phyloP scores from a whole-genome alignment of 148 eudicot genomes.

The Euryodendron excelsum region DNA sequence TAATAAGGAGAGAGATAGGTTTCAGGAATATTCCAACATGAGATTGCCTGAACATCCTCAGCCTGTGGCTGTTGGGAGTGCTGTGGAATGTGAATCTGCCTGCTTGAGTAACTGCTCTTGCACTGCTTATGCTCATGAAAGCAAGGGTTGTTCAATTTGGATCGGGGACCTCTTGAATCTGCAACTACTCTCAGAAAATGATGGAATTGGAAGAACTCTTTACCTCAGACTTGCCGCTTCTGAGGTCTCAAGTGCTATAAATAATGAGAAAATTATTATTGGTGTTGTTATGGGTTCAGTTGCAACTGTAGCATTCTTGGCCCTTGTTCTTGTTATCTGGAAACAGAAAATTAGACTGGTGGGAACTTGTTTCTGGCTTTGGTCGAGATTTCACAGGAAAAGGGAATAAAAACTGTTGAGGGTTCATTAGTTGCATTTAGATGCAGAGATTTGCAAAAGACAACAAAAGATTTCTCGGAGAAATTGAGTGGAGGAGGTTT shows the following conservation, averaged over 20 bases:
- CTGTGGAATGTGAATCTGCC: slow-evolving; percentile 24
- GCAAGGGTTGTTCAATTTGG: slow-evolving; percentile 33
- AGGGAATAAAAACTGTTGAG: no score
- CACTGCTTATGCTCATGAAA: slow-evolving; percentile 34
- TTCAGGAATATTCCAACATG: slow-evolving; percentile 19
- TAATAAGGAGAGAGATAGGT: slow-evolving; percentile 25
- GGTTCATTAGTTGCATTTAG: no score
- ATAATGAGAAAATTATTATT: slow-evolving; percentile 19
- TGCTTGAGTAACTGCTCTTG: slow-evolving; percentile 38
- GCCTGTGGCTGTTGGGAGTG: slow-evolving; percentile 6
- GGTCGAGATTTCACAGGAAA: no score
- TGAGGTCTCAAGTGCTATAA: slow-evolving; percentile 19
- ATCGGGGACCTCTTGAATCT: slow-evolving; percentile 30
- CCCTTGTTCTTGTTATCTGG: slow-evolving; percentile 15
- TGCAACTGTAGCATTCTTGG: slow-evolving; percentile 15
- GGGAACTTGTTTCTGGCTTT: no score
- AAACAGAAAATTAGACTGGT: slow-evolving; percentile 8
- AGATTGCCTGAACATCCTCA: slow-evolving; percentile 24
- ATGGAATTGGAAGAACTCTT: slow-evolving; percentile 28
- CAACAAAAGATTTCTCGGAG: slow-evolving; percentile 46
- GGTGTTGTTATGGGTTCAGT: slow-evolving; percentile 29
- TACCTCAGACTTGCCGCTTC: slow-evolving; percentile 38
- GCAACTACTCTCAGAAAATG: slow-evolving; percentile 29
- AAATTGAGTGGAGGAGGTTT: slow-evolving; percentile 45
- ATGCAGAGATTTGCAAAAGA: slow-evolving; percentile 24